Evolutionary conservation across 768 basidiomycete genomes (phyloP), one percentile per base, ranked within the genome.

Genomic region (Rhizopogon rudus): DNA sequence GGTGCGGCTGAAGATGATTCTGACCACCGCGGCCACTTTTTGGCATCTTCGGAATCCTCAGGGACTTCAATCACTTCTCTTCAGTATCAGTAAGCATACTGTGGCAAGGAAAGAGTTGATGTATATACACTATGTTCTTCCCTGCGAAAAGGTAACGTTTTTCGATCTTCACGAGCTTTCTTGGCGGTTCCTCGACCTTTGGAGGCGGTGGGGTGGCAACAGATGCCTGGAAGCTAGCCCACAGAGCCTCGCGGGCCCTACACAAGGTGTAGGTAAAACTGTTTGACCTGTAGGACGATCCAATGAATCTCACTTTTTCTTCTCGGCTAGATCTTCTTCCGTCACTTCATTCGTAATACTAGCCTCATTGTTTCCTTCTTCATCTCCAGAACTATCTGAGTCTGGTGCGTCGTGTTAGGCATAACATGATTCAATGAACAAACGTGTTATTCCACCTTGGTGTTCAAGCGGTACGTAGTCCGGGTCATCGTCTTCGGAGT

Each of bases 51-150:
- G 1, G 90, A 92, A 60, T 81, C 80, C 60, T 83, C 88, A 12
- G 78, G 73, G 2, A 93, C 91, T 56, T 90, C 85, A 16, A 83
- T 76, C 1, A 91, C 77, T 66, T 92, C 85, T 50, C 91, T 93
- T 66, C 43, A 33, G 22, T 40, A 45, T n/a, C 5, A 22, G 51
- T 42, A 41, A n/a, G 48, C 5, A 56, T 54, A 50, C 9, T 20
- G 45, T 14, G 40, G 31, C 48, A 44, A 25, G 52, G 6, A 40
- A 31, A 13, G 8, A 53, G 37, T 5, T 1, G 13, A 5, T 35
- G n/a, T 3, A 77, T 86, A 63, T 67, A 93, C 92, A 77, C 71
- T 44, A 87, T 75, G 33, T 85, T 80, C 57, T 93, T 84, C 22
- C 91, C 92, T 1, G 90, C 91, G 62, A 88, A 94, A 35, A 81